phyloP scores from a whole-genome alignment of 768 basidiomycete genomes.

The Lactarius trivialis region DNA sequence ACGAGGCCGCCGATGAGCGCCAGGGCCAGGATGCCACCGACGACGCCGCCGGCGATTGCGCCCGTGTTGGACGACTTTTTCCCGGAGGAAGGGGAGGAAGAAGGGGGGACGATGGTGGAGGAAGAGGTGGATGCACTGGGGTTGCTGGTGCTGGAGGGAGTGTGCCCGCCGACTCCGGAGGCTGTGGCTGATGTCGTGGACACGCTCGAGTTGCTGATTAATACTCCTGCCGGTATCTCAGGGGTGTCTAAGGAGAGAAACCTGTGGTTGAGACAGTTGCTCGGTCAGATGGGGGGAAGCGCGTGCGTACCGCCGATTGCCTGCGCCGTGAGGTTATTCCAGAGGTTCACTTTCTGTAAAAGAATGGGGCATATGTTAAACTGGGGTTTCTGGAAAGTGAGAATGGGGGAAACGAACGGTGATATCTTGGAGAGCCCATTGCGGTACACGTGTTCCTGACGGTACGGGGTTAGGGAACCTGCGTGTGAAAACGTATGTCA shows the following conservation, averaged over 20 bases:
- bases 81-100: neutral
- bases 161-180: neutral
- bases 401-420: neutral
- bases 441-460: neutral
- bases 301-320: neutral
- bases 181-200: too few species aligned
- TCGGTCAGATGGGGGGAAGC: neutral
- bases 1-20: neutral
- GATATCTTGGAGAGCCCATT: neutral
- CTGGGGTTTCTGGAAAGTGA: neutral
- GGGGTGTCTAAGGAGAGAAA: neutral
- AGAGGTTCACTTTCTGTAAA: neutral
- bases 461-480: slow-evolving; percentile 10
- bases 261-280: neutral
- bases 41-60: neutral
- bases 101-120: neutral
- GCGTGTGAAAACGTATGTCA: neutral
- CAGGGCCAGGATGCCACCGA: slow-evolving; percentile 1
- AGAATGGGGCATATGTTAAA: neutral
- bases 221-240: neutral
- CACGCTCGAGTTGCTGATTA: neutral
- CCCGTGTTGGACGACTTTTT: neutral
- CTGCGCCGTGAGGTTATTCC: neutral
- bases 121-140: neutral
- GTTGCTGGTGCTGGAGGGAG: too few species aligned